Percentiles rank a stretch among this genome's conserved stretches.
phyloP scores from a whole-genome alignment of 176 grass and related monocot genomes.

The Cenchrus americanus region DNA sequence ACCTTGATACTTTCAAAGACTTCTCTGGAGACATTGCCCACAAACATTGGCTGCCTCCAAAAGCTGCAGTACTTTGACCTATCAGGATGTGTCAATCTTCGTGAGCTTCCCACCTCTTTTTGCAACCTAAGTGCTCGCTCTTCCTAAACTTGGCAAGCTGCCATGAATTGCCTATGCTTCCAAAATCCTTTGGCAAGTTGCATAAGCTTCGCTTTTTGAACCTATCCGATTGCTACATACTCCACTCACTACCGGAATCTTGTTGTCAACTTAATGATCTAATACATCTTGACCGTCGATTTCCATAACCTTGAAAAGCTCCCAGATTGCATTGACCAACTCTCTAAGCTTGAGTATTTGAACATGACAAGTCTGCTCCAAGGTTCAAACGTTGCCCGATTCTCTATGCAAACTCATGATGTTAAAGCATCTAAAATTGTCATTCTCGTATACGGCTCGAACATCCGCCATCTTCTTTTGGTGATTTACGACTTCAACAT shows the following conservation, averaged over 20 bases:
- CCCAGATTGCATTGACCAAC: too few relatives aligned
- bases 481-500: too few relatives aligned
- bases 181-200: constrained; percentile 37
- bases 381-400: too few relatives aligned
- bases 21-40: too few relatives aligned
- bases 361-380: too few relatives aligned
- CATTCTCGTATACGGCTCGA: too few relatives aligned
- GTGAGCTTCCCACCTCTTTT: background rate
- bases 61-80: constrained; percentile 48
- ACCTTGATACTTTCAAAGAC: constrained; percentile 43
- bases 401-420: too few relatives aligned
- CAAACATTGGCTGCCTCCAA: constrained; percentile 35
- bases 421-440: too few relatives aligned
- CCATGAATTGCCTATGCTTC: constrained; percentile 23
- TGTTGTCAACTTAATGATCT: constrained; percentile 36
- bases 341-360: too few relatives aligned
- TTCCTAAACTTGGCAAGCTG: constrained; percentile 44
- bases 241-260: constrained; percentile 30
- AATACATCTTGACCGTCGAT: constrained; percentile 36
- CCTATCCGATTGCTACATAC: constrained; percentile 35
- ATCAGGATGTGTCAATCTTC: constrained; percentile 12
- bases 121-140: background rate
- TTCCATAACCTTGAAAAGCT: too few relatives aligned
- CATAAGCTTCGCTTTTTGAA: constrained; percentile 34
- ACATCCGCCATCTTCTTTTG: too few relatives aligned